These are phyloP conservation scores for Fusarium tupiense DNA, from an alignment of 2,329 filamentous ascomycete genomes.

Conservation along the genomic window DNA sequence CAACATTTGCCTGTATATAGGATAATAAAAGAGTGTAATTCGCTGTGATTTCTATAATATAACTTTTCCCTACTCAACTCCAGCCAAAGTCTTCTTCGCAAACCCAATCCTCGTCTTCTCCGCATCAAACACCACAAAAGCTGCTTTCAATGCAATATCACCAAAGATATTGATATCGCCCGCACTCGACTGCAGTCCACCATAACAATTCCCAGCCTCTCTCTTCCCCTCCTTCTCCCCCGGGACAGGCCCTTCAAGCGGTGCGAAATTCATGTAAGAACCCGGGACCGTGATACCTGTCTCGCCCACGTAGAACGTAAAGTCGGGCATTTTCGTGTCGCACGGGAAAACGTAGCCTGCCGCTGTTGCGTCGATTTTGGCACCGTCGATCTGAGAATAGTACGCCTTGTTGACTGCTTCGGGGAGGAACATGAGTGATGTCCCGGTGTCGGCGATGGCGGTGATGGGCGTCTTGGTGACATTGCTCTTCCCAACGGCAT, in stretches of 20 bases:
- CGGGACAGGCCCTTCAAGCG: constrained; percentile 42
- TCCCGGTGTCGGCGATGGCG: constrained; percentile 68
- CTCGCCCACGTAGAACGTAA: constrained; percentile 65
- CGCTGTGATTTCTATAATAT: background rate
- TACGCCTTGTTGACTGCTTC: constrained; percentile 60
- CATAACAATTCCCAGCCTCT: constrained; percentile 62
- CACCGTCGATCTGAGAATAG: constrained; percentile 58
- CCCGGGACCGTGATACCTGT: constrained; percentile 67
- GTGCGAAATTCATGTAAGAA: constrained; percentile 62
- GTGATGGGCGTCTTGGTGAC: constrained; percentile 42
- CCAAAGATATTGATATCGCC: constrained; percentile 67
- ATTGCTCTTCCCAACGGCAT: constrained; percentile 40
- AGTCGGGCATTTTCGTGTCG: constrained; percentile 55
- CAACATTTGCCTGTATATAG: background rate
- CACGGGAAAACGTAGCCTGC: constrained; percentile 62
- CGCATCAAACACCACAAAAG: constrained; percentile 66
- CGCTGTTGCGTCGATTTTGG: constrained; percentile 50
- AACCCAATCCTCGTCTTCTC: constrained; percentile 35
- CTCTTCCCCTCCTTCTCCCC: background rate
- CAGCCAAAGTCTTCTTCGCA: constrained; percentile 25
- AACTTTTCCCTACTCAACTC: background rate
- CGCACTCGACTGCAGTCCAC: constrained; percentile 71
- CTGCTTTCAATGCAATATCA: constrained; percentile 69
- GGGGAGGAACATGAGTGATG: constrained; percentile 71
- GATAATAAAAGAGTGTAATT: background rate